These are phyloP conservation scores for Pseudogymnoascus sp. DNA, from an alignment of 2,329 filamentous ascomycete genomes.

Conservation along the genomic window DNA sequence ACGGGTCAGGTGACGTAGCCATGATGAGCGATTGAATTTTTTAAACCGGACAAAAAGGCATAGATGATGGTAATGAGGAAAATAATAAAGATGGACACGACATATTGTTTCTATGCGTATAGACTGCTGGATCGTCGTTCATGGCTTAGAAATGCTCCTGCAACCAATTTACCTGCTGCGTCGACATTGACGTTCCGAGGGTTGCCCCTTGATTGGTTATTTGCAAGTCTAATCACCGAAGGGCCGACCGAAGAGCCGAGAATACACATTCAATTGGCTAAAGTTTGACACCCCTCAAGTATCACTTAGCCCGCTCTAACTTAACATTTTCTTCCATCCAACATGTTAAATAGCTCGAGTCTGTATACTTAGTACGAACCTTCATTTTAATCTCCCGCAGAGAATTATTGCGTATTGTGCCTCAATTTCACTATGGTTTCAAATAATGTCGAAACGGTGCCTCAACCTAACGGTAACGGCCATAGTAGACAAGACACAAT, in stretches of 20 bases:
- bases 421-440: neutral
- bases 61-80: no score
- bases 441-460: neutral
- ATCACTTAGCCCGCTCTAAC: neutral
- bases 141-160: no score
- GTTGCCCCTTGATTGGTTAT: conserved; percentile 18
- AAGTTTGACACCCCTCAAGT: neutral
- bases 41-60: no score
- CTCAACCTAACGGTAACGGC: neutral
- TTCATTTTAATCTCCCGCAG: neutral
- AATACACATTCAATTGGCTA: neutral
- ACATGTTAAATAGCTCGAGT: neutral
- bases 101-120: no score
- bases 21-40: no score
- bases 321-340: neutral
- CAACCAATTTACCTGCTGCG: no score
- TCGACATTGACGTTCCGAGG: no score
- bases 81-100: no score
- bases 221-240: neutral
- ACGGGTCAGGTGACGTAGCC: no score
- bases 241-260: neutral
- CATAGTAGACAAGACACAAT: neutral
- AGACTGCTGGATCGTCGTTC: no score
- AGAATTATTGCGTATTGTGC: neutral
- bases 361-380: neutral